Conservation (phyloP, 306 rosid species). For the Prunus padus region DNA sequence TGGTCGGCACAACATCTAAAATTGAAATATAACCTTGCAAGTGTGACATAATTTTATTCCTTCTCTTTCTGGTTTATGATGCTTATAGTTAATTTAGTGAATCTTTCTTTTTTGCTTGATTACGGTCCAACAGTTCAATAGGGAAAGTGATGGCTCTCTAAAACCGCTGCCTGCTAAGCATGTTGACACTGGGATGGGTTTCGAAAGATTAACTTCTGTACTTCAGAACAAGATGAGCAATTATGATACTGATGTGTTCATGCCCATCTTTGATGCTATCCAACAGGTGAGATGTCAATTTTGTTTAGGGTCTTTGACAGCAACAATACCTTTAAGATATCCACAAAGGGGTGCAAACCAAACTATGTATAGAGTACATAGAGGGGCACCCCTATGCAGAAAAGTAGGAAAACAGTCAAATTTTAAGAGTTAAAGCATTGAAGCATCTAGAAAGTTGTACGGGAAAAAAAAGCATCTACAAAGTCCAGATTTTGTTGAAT, state of each 20-base stretch:
- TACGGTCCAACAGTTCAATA: constrained; percentile 57
- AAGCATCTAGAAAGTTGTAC: no score
- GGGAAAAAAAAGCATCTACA: no score
- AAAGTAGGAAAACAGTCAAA: neutral
- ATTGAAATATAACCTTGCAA: neutral
- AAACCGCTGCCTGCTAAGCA: constrained; percentile 92
- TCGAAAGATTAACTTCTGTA: constrained; percentile 85
- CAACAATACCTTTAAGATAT: neutral
- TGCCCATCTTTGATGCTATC: constrained; percentile 89
- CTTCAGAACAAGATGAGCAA: constrained; percentile 93
- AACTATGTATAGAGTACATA: neutral
- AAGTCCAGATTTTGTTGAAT: no score
- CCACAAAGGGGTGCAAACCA: neutral
- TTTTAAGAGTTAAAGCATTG: neutral
- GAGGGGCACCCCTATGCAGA: neutral
- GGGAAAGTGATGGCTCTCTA: constrained; percentile 88
- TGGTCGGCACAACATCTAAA: neutral
- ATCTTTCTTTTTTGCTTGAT: constrained; percentile 13
- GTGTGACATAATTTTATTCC: neutral
- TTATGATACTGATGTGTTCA: constrained; percentile 89
- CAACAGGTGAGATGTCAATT: constrained; percentile 52
- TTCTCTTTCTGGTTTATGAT: constrained; percentile 1
- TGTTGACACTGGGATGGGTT: constrained; percentile 97
- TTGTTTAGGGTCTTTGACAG: neutral
- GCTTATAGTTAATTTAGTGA: neutral